phyloP scores from a whole-genome alignment of 768 basidiomycete species.

The Rubroboletus pulcherrimus region DNA sequence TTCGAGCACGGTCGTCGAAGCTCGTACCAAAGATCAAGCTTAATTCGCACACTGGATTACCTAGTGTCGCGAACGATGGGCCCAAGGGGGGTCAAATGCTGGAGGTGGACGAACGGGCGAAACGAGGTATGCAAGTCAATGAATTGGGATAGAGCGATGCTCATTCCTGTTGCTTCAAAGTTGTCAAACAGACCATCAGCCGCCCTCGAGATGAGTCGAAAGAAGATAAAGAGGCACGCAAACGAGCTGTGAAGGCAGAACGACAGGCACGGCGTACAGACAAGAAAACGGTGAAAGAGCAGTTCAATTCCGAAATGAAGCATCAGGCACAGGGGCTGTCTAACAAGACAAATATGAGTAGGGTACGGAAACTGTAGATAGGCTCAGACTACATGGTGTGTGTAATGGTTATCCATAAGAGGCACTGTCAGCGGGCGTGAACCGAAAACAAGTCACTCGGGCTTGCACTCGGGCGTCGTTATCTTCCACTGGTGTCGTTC shows the following conservation, averaged over 20 bases:
- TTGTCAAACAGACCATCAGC: constrained; percentile 46
- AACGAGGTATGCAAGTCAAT: constrained; percentile 22
- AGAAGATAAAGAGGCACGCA: constrained; percentile 71
- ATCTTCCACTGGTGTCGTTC: constrained; percentile 1
- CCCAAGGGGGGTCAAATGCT: constrained; percentile 5
- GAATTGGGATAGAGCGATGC: neutral
- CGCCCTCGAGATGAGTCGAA: constrained; percentile 74
- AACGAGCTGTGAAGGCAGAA: constrained; percentile 63
- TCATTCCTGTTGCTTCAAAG: constrained; percentile 7
- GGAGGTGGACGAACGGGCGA: constrained; percentile 26
- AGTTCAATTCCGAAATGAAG: constrained; percentile 61
- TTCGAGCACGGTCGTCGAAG: constrained; percentile 58
- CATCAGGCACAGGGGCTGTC: constrained; percentile 50
- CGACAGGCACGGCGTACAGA: constrained; percentile 60
- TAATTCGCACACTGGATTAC: constrained; percentile 76
- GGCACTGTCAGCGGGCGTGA: neutral
- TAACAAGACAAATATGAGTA: constrained; percentile 37
- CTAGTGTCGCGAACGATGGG: constrained; percentile 41
- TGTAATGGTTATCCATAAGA: constrained; percentile 6
- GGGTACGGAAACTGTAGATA: constrained; percentile 21
- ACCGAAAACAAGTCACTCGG: constrained; percentile 6
- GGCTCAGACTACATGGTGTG: neutral
- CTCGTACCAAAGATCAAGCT: constrained; percentile 62
- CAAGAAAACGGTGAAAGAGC: constrained; percentile 64
- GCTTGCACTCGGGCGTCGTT: neutral